Conservation (phyloP, 1,284 basidiomycete genomes). For the Cerioporus squamosus region DNA sequence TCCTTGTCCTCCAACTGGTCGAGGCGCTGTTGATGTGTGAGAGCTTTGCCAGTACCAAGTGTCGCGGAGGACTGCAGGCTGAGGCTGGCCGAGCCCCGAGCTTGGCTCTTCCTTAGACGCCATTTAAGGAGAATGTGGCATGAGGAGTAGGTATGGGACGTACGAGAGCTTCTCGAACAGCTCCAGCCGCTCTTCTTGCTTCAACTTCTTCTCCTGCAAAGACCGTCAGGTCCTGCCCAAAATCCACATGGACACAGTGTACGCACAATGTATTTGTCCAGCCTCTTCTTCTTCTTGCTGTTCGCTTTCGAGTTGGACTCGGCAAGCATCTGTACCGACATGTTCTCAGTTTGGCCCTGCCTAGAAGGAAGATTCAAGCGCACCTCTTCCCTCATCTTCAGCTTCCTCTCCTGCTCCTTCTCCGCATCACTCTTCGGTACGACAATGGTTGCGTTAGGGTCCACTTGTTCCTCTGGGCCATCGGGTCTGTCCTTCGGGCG, state of each 20-base stretch:
- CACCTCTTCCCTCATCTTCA: constrained; percentile 68
- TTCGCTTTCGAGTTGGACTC: constrained; percentile 74
- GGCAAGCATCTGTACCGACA: constrained; percentile 43
- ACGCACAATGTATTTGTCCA: constrained; percentile 85
- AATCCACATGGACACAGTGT: neutral
- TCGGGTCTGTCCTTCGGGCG: constrained; percentile 24
- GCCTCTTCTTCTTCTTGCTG: constrained; percentile 77
- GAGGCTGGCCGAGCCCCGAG: constrained; percentile 58
- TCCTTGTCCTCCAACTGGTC: constrained; percentile 65
- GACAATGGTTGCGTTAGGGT: constrained; percentile 66
- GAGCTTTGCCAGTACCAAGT: constrained; percentile 70
- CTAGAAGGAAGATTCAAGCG: constrained; percentile 17
- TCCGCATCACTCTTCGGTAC: constrained; percentile 62
- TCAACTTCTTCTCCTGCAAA: constrained; percentile 80
- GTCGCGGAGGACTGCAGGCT: constrained; percentile 77
- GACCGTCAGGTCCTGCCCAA: neutral
- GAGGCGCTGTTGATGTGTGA: constrained; percentile 62
- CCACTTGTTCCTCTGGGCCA: constrained; percentile 27
- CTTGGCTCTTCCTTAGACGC: constrained; percentile 70
- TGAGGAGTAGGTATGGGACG: constrained; percentile 33
- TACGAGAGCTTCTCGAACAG: constrained; percentile 82
- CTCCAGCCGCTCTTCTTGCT: constrained; percentile 77
- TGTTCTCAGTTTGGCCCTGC: neutral
- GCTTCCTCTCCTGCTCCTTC: constrained; percentile 63
- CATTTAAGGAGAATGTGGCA: constrained; percentile 7